A percentile compares a stretch with the other conserved stretches of the same genome.
Evolutionary conservation across 345 rosid genomes (phyloP).

Genomic region (Chamaenerion angustifolium): DNA sequence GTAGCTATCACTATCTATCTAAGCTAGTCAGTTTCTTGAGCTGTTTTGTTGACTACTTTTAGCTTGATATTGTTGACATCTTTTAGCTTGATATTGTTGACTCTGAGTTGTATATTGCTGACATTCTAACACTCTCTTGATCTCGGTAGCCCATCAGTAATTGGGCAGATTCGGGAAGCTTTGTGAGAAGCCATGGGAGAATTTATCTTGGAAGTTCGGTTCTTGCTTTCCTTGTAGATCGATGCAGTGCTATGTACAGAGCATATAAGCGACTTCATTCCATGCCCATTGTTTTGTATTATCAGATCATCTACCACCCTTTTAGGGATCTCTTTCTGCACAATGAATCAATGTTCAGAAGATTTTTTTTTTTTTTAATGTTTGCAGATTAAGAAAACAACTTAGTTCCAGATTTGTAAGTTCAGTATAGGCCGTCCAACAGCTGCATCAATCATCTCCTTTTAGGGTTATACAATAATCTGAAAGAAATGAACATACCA

Average conservation of each 20-base stretch:
- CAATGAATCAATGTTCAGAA: neutral
- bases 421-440: slow-evolving; percentile 84
- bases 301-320: slow-evolving; percentile 56
- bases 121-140: no score
- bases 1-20: no score
- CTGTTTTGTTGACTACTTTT: no score
- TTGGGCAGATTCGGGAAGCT: slow-evolving; percentile 30
- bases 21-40: no score
- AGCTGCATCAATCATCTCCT: slow-evolving; percentile 66
- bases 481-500: slow-evolving; percentile 9
- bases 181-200: slow-evolving; percentile 11
- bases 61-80: no score
- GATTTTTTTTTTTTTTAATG: no score
- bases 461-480: slow-evolving; percentile 76
- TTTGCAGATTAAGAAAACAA: neutral
- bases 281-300: slow-evolving; percentile 31
- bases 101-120: no score
- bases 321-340: slow-evolving; percentile 35
- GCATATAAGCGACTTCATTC: slow-evolving; percentile 52
- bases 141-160: slow-evolving; percentile 78
- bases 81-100: no score
- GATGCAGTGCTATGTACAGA: slow-evolving; percentile 48
- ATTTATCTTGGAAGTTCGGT: slow-evolving; percentile 11
- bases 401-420: slow-evolving; percentile 65
- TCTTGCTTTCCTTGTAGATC: slow-evolving; percentile 21